These are phyloP conservation scores for Malus hybrid DNA, from an alignment of 331 rosid genomes.

Conservation along the genomic window DNA sequence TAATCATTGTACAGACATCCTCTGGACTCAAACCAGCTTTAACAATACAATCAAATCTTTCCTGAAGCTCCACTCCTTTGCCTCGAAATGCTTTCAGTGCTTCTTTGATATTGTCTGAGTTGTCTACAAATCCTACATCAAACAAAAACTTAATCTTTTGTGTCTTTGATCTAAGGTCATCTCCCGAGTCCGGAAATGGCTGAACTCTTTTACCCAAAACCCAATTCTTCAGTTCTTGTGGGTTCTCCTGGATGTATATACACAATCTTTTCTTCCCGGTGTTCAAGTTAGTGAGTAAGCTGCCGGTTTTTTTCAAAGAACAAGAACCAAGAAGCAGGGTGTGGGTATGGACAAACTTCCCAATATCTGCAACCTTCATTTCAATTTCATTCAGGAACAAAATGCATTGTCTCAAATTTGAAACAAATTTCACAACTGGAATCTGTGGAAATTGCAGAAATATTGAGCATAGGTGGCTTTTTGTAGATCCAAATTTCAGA, in stretches of 20 bases:
- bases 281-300: constrained; percentile 40
- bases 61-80: constrained; percentile 68
- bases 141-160: constrained; percentile 49
- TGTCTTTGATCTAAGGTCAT: constrained; percentile 9
- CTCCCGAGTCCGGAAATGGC: constrained; percentile 23
- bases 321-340: constrained; percentile 46
- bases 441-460: constrained; percentile 51
- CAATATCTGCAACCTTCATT: constrained; percentile 48
- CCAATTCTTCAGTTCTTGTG: constrained; percentile 50
- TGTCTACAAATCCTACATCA: constrained; percentile 46
- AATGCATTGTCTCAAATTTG: constrained; percentile 46
- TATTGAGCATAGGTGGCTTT: constrained; percentile 30
- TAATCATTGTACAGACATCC: constrained; percentile 45
- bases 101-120: constrained; percentile 34
- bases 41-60: constrained; percentile 60
- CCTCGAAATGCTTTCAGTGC: constrained; percentile 50
- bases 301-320: constrained; percentile 39
- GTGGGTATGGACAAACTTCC: constrained; percentile 43
- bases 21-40: constrained; percentile 51
- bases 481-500: constrained; percentile 47
- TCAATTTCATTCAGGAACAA: constrained; percentile 46
- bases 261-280: constrained; percentile 59
- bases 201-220: constrained; percentile 36
- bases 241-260: constrained; percentile 44
- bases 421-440: constrained; percentile 35